Percentiles rank a stretch among this genome's conserved stretches.
These are phyloP conservation scores for Lipomyces chichibuensis DNA, from an alignment of 805 yeast species.

Conservation along the genomic window DNA sequence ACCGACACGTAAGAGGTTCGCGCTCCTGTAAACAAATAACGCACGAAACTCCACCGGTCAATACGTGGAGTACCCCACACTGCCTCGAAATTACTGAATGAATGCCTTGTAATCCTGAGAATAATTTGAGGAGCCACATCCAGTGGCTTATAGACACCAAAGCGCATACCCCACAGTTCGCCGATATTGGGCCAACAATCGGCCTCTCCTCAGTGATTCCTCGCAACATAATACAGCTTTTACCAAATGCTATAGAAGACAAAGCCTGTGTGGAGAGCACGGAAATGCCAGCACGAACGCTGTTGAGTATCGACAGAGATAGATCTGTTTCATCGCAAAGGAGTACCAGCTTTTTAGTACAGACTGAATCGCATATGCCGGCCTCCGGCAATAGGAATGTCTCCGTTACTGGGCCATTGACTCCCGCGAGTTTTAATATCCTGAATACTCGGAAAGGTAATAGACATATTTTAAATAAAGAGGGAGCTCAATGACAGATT, in stretches of 20 bases:
- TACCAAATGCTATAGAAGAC: constrained; percentile 21
- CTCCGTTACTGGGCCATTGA: constrained; percentile 10
- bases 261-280: neutral
- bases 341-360: neutral
- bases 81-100: neutral
- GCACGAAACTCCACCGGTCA: neutral
- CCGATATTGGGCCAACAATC: constrained; percentile 6
- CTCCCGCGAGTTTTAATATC: constrained; percentile 4
- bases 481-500: neutral
- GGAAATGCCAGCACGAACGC: constrained; percentile 13
- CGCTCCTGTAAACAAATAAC: neutral
- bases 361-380: neutral
- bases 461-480: neutral
- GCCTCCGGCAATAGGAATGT: neutral
- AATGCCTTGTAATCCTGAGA: constrained; percentile 13
- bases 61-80: neutral
- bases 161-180: constrained; percentile 15
- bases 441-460: neutral
- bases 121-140: constrained; percentile 22
- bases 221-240: neutral
- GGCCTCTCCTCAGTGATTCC: constrained; percentile 9
- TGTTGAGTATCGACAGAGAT: constrained; percentile 7
- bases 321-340: neutral
- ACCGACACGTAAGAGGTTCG: too few species aligned
- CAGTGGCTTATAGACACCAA: constrained; percentile 20